Conservation (phyloP, 192 early-diverging fungal species). For the Coemansia sp. region DNA sequence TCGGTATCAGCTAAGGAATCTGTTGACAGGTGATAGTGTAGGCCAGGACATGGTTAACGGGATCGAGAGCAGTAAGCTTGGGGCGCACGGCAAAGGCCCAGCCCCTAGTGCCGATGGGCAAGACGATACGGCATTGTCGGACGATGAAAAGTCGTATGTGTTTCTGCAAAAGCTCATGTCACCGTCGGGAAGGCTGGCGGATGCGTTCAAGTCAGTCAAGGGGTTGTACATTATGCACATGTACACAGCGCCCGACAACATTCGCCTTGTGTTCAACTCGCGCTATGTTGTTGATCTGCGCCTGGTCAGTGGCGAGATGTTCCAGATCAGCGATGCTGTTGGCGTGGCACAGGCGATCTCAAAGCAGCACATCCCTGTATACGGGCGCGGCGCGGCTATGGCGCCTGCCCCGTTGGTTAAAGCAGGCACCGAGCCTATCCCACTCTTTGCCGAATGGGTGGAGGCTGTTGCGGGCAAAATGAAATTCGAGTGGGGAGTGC, state of each 20-base stretch:
- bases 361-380: constrained; percentile 6
- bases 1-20: constrained; percentile 18
- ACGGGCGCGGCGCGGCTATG: constrained; percentile 1
- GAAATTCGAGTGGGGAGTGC: constrained; percentile 34
- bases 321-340: constrained; percentile 41
- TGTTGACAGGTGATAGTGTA: constrained; percentile 8
- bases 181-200: constrained; percentile 8
- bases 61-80: background rate
- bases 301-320: constrained; percentile 36
- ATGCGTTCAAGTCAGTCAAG: constrained; percentile 33
- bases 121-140: background rate
- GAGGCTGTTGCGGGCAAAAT: constrained; percentile 42
- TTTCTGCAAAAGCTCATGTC: constrained; percentile 26
- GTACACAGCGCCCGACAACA: constrained; percentile 51
- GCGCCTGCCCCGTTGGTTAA: constrained; percentile 42
- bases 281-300: constrained; percentile 46
- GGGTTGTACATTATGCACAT: constrained; percentile 47
- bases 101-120: background rate
- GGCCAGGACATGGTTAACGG: background rate
- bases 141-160: constrained; percentile 21
- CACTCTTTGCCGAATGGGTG: constrained; percentile 47
- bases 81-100: background rate
- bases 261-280: constrained; percentile 51
- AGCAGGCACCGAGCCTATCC: constrained; percentile 42
- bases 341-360: constrained; percentile 13